These are phyloP conservation scores for Bolboschoenoplectus hybrid DNA, from an alignment of 202 grass and related monocot species.

Conservation along the genomic window DNA sequence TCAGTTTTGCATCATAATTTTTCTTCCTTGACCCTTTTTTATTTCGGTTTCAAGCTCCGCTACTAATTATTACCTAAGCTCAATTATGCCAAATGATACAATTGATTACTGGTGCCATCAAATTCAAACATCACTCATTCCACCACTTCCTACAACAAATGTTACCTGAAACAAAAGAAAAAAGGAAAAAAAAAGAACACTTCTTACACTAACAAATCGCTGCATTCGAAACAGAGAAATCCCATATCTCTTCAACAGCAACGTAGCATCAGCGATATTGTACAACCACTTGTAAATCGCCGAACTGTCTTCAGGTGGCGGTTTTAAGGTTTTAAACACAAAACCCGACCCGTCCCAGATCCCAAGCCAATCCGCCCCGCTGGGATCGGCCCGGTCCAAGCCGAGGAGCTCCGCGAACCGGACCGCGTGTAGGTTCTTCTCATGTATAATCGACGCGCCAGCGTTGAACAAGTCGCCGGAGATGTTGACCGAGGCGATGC, in stretches of 20 bases:
- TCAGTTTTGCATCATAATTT: no score
- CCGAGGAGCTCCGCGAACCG: slow-evolving; percentile 66
- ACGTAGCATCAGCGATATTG: slow-evolving; percentile 53
- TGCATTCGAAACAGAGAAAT: slow-evolving; percentile 73
- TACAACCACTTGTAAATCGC: slow-evolving; percentile 54
- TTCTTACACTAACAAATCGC: slow-evolving; percentile 57
- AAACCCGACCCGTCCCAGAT: slow-evolving; percentile 74
- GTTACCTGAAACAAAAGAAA: background rate
- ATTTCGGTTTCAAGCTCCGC: no score
- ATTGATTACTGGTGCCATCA: background rate
- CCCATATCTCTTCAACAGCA: slow-evolving; percentile 63
- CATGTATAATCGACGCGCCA: slow-evolving; percentile 78
- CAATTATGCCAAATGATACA: background rate
- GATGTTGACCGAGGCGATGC: slow-evolving; percentile 55
- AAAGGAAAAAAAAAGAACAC: background rate
- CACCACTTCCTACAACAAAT: background rate
- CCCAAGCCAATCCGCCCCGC: slow-evolving; percentile 64
- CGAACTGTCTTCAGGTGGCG: slow-evolving; percentile 47
- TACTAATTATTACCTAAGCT: background rate
- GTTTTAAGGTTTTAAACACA: slow-evolving; percentile 65
- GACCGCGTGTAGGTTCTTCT: slow-evolving; percentile 64
- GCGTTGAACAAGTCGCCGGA: slow-evolving; percentile 74
- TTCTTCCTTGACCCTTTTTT: no score
- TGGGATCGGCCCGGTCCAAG: slow-evolving; percentile 37
- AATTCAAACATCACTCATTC: background rate